Base-by-base conservation (phyloP, 2,329 filamentous ascomycete genomes). In the Ophiostoma populinum region DNA sequence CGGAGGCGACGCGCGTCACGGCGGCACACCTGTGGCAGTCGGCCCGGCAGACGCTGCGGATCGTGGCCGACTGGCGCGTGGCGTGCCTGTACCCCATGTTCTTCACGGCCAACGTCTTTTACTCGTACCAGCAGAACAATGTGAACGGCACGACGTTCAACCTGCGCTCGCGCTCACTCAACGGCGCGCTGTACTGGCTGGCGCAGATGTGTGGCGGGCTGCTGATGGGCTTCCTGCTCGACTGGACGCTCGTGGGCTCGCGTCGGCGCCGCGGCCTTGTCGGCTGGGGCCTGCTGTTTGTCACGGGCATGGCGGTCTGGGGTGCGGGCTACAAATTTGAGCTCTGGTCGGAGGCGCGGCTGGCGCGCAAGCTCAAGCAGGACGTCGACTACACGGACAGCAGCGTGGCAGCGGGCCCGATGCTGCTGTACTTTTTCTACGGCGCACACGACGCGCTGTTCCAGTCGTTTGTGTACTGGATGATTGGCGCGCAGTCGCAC, bases 31-130 rank as follows among this genome's bases (percentile, higher is more conserved):
- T 10, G 53, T 56, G 40, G 56, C 55, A 54, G 35, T 56, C 53
- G 45, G 41, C 52, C 24, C 43, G 49, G 28, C 53, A 52, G 15
- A 47, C 53, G 22, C 44, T 55, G 42, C 49, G 51, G 29, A 55
- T 55, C 21, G 44, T 62, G 24, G 51, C 49, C 38, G 53, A 59
- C 33, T 62, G 61, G 60, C 54, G 58, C 16, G 56, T 66, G 1
- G 44, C 58, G 7, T 61, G 54, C 42, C 57, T 87, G 16, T 86
- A 83, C 58, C 80, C 79, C 47, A 80, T 83, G 73, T 86, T 86
- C 59, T 67, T 79, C 51, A 68, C 74, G 32, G 79, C 74, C 51
- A 86, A 70, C 45, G 56, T 63, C 37, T 68, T 68, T 47, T 69
- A 69, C 32, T 63, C 62, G 28, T 70, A 70, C 46, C 65, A 70